These are phyloP conservation scores for Amylostereum chailletii DNA, from an alignment of 1,284 basidiomycete species.

Conservation along the genomic window DNA sequence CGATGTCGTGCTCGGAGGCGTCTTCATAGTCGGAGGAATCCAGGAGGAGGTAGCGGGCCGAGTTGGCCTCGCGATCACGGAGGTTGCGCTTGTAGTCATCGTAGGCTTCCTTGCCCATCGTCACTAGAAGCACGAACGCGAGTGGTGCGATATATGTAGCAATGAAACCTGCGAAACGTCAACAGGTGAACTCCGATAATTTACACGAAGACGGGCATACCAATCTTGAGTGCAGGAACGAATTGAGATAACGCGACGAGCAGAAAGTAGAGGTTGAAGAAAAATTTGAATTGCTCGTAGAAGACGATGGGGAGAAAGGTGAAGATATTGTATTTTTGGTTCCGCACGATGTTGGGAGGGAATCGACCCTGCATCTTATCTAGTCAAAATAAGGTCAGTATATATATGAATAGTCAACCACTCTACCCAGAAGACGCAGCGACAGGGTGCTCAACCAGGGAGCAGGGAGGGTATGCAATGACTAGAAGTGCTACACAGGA, in stretches of 20 bases:
- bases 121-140: conserved; percentile 89
- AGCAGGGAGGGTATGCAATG: too few species aligned
- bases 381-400: too few species aligned
- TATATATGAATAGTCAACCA: too few species aligned
- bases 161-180: conserved; percentile 66
- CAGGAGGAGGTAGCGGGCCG: conserved; percentile 81
- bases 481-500: too few species aligned
- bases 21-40: conserved; percentile 32
- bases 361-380: conserved; percentile 64
- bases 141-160: conserved; percentile 94
- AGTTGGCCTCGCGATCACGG: conserved; percentile 92
- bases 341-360: conserved; percentile 85
- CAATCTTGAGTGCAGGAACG: conserved; percentile 92
- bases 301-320: conserved; percentile 95
- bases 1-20: conserved; percentile 11
- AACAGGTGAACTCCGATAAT: background rate
- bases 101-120: conserved; percentile 98
- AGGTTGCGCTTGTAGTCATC: conserved; percentile 94
- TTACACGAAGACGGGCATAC: conserved; percentile 30
- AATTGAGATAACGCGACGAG: conserved; percentile 96
- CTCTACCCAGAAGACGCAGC: too few species aligned
- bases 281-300: conserved; percentile 99
- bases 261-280: conserved; percentile 99
- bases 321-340: conserved; percentile 95
- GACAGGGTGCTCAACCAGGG: too few species aligned